phyloP scores from a whole-genome alignment of 2,329 filamentous ascomycete species.

The Monosporascus sp. region DNA sequence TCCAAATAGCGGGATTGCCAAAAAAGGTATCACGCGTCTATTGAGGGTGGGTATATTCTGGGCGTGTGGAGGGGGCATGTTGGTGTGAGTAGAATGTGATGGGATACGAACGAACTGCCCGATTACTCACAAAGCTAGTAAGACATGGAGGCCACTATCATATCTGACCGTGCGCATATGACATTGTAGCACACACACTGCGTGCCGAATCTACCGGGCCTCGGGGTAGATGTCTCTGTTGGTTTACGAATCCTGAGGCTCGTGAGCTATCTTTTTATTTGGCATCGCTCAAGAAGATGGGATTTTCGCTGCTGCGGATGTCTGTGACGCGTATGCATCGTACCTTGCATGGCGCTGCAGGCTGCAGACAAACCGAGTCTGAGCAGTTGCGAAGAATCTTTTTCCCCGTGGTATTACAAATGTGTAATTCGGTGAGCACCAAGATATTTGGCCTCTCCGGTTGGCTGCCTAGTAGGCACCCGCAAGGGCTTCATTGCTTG shows the following conservation, averaged over 20 bases:
- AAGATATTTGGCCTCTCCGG: neutral
- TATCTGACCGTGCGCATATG: slow-evolving; percentile 21
- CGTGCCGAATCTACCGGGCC: slow-evolving; percentile 14
- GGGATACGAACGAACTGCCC: slow-evolving; percentile 13
- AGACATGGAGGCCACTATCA: slow-evolving; percentile 19
- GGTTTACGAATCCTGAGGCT: slow-evolving; percentile 25
- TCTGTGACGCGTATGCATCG: slow-evolving; percentile 21
- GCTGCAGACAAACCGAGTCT: slow-evolving; percentile 10
- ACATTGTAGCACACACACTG: slow-evolving; percentile 18
- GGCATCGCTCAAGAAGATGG: slow-evolving; percentile 19
- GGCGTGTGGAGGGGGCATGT: slow-evolving; percentile 12
- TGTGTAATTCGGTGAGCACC: neutral
- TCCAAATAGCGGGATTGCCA: slow-evolving; percentile 10
- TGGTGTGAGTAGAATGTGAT: slow-evolving; percentile 10
- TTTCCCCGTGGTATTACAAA: neutral
- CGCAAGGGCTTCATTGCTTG: neutral
- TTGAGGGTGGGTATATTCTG: slow-evolving; percentile 19
- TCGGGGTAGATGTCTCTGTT: slow-evolving; percentile 8
- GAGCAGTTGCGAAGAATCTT: neutral
- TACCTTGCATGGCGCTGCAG: slow-evolving; percentile 23
- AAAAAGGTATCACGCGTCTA: slow-evolving; percentile 17
- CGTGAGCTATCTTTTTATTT: slow-evolving; percentile 26
- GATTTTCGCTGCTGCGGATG: slow-evolving; percentile 19
- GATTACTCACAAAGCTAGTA: slow-evolving; percentile 8
- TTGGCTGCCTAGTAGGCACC: neutral